Evolutionary conservation across 2,329 filamentous ascomycete species (phyloP), one percentile per base, ranked within the genome.

Genomic region (Monosporascus sp.): DNA sequence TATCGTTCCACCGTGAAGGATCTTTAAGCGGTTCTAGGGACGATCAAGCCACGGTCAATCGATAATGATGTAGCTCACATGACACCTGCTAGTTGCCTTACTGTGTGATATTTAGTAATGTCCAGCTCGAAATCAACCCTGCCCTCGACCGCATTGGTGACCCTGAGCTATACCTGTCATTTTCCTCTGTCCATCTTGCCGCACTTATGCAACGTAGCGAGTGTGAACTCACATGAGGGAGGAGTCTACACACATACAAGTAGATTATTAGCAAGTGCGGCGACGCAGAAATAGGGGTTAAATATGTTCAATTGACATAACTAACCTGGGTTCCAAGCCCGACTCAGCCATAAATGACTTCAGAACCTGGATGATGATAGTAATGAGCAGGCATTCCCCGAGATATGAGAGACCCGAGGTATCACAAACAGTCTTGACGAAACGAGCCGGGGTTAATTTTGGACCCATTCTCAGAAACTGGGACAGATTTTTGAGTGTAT

Each of bases 281-380:
- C 4, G 31, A 14, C 31, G 5, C 11, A 35, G 31, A 4, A 35
- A 14, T 11, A 31, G 11, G 31, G 5, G 31, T 14, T 5, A 22
- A 22, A 22, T 22, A 22, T 22, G 2, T 22, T 35, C n/a, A 15
- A 3, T 46, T 35, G 18, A 35, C 37, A 20, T 35, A 47, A 67
- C 73, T 63, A 67, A 96, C 92, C 89, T 88, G 68, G 91, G 91
- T 70, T 97, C 93, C 20, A 97, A 74, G 7, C 92, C 92, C 5
- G 91, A 96, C 59, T 90, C 88, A 60, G 82, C 81, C 74, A 89
- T 84, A 71, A 97, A 97, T 2, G 89, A 92, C 68, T 88, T 87
- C 77, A 91, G 81, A 47, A 95, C 90, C 90, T 94, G 54, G 18
- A 18, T 40, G 20, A 18, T 17, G 31, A 38, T 51, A 3, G 20